These are phyloP conservation scores for Backusella parvicylindrica DNA, from an alignment of 192 early-diverging fungal species.

Conservation along the genomic window DNA sequence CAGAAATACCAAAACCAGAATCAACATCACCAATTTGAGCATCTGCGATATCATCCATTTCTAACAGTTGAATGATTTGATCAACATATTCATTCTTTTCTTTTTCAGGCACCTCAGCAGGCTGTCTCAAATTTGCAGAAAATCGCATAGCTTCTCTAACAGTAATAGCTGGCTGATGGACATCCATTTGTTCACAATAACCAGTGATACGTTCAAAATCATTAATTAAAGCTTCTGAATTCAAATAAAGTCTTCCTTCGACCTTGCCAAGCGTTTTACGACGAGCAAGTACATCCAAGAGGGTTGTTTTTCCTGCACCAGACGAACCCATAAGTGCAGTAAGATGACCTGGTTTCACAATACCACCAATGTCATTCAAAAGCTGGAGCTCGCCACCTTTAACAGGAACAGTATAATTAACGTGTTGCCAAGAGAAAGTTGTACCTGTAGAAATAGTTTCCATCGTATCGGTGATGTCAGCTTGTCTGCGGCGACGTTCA, in stretches of 20 bases:
- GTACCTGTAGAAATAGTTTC: conserved; percentile 36
- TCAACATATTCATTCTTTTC: conserved; percentile 77
- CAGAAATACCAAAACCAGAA: conserved; percentile 71
- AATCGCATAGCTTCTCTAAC: conserved; percentile 75
- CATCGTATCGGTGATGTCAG: conserved; percentile 34
- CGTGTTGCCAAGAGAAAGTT: conserved; percentile 58
- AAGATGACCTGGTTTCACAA: conserved; percentile 69
- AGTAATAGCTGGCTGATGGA: conserved; percentile 70
- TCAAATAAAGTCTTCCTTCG: conserved; percentile 63
- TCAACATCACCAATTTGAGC: conserved; percentile 71
- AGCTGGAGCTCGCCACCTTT: conserved; percentile 62
- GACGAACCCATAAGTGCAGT: conserved; percentile 78
- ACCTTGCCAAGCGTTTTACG: conserved; percentile 70
- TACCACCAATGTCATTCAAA: conserved; percentile 64
- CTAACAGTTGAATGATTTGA: conserved; percentile 68
- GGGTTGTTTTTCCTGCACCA: conserved; percentile 76
- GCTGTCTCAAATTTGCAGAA: conserved; percentile 72
- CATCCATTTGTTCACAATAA: conserved; percentile 85
- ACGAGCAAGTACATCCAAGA: conserved; percentile 68
- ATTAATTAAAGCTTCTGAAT: conserved; percentile 52
- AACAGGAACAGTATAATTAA: conserved; percentile 69
- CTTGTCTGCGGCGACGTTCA: conserved; percentile 28
- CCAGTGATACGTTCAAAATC: conserved; percentile 71
- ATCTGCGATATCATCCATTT: conserved; percentile 67
- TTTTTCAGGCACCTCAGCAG: conserved; percentile 50